A percentile compares a stretch with the other conserved stretches of the same genome.
phyloP scores from a whole-genome alignment of 1,284 basidiomycete genomes.

The Leccinum griseonigrum region DNA sequence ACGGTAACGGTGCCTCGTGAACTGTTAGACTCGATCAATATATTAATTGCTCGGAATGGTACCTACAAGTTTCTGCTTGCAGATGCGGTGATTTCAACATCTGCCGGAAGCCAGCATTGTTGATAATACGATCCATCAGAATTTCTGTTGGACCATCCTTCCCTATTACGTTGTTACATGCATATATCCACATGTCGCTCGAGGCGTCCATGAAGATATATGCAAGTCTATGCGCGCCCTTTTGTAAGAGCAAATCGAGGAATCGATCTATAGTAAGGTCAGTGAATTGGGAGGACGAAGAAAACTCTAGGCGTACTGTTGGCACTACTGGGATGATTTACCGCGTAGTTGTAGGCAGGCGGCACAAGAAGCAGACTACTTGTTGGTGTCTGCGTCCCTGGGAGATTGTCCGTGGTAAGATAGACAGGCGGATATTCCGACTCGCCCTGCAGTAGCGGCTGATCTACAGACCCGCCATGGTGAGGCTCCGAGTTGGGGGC shows the following conservation, averaged over 20 bases:
- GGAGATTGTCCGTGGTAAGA: background rate
- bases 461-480: too few relatives aligned
- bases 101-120: background rate
- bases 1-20: background rate
- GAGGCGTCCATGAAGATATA: background rate
- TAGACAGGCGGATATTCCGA: background rate
- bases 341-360: background rate
- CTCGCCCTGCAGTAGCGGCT: background rate
- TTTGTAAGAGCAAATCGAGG: background rate
- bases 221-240: background rate
- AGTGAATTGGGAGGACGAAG: background rate
- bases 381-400: background rate
- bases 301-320: background rate
- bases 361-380: background rate
- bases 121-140: background rate
- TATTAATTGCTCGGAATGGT: background rate
- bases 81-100: background rate
- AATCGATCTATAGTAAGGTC: background rate
- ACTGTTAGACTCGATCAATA: background rate
- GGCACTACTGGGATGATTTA: background rate
- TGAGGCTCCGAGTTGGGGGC: too few relatives aligned
- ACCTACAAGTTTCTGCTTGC: background rate
- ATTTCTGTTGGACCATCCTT: background rate
- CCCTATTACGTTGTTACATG: background rate
- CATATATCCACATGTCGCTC: background rate